phyloP scores from a whole-genome alignment of 2,329 filamentous ascomycete species.

The Cytospora piceae region DNA sequence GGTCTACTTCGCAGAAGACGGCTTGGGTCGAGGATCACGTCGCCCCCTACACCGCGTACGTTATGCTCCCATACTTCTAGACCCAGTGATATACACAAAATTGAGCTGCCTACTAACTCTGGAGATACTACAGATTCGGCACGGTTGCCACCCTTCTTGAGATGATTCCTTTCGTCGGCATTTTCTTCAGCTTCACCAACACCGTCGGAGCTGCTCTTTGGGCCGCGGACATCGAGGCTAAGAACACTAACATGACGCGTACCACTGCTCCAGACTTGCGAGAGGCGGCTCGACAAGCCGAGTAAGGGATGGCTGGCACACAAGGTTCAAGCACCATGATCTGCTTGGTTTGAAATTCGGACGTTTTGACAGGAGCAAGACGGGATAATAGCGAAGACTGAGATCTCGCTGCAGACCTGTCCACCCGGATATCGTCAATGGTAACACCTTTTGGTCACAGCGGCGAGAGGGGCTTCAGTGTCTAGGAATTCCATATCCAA shows the following conservation, averaged over 20 bases:
- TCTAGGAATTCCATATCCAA: neutral
- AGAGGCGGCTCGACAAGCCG: conserved; percentile 53
- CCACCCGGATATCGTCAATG: neutral
- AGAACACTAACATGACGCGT: conserved; percentile 52
- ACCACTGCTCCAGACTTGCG: conserved; percentile 55
- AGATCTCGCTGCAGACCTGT: neutral
- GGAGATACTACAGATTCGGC: conserved; percentile 63
- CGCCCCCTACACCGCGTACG: conserved; percentile 81
- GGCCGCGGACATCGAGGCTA: conserved; percentile 81
- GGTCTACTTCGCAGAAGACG: conserved; percentile 66
- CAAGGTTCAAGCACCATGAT: neutral
- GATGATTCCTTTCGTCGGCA: conserved; percentile 79
- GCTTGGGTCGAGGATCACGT: conserved; percentile 72
- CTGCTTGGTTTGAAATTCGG: neutral
- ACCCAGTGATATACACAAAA: neutral
- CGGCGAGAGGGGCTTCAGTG: neutral
- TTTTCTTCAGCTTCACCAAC: conserved; percentile 89
- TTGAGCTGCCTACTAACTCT: conserved; percentile 4
- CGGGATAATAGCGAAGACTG: neutral
- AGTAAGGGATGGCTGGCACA: conserved; percentile 38
- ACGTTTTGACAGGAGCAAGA: neutral
- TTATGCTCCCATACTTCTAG: conserved; percentile 32
- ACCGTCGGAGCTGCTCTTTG: conserved; percentile 91
- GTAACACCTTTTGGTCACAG: neutral
- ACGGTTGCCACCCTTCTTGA: conserved; percentile 78